Conservation (phyloP, 352 stramenopile genomes). For the Pythium volutum region DNA sequence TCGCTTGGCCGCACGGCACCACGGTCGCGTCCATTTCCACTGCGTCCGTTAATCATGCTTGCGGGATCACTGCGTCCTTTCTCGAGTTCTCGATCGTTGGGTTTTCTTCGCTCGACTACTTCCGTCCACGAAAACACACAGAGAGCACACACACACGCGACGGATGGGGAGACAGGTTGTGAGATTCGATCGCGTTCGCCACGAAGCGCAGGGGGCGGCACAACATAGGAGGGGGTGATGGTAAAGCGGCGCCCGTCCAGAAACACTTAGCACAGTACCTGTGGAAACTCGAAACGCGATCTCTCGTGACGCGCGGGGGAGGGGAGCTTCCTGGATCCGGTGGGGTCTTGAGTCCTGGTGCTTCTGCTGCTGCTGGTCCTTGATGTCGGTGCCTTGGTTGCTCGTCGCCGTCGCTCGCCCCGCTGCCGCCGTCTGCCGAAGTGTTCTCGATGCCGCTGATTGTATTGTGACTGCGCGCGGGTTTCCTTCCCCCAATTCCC, state of each 20-base stretch:
- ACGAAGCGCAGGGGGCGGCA: not conserved
- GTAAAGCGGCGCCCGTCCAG: not conserved
- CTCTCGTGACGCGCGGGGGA: not conserved
- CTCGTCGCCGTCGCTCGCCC: not conserved
- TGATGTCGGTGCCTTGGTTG: conserved; percentile 1
- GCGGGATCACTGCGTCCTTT: not conserved
- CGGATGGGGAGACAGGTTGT: not conserved
- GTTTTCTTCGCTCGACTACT: not conserved
- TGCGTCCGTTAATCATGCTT: conserved; percentile 1
- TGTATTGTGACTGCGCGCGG: not conserved
- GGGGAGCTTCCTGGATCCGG: not conserved
- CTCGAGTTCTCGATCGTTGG: not conserved
- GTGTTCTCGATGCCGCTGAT: conserved; percentile 1
- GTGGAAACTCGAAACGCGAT: not conserved
- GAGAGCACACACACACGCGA: not conserved
- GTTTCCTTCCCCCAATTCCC: not conserved
- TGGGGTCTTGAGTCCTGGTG: not conserved
- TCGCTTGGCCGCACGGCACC: conserved; percentile 16
- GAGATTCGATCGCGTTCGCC: not conserved
- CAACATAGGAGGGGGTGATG: not conserved
- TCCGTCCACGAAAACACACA: not conserved
- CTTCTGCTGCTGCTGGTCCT: not conserved
- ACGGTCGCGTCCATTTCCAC: not conserved
- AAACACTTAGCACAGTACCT: not conserved
- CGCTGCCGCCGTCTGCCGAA: not conserved